Conservation (phyloP, 108 stramenopile species). For the Cyclotella sp. region DNA sequence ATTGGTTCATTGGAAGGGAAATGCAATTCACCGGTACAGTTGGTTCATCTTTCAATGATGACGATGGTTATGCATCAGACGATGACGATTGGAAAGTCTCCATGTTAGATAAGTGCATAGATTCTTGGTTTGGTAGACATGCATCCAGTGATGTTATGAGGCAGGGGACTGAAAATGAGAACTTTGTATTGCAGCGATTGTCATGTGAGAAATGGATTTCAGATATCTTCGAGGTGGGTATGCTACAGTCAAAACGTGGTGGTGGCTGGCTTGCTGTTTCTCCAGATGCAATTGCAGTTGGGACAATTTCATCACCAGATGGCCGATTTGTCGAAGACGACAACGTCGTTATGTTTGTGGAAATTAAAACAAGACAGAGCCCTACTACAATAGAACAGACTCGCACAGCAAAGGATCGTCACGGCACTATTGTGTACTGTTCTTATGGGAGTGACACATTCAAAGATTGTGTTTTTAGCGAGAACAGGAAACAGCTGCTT, state of each 20-base stretch:
- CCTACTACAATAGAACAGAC: not conserved
- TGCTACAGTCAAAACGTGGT: slow-evolving; percentile 6
- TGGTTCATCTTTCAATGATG: not conserved
- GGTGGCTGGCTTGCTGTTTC: too few species aligned
- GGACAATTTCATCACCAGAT: not conserved
- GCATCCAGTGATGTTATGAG: not conserved
- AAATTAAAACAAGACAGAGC: slow-evolving; percentile 12
- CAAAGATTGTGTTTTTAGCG: slow-evolving; percentile 6
- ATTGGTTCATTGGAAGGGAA: slow-evolving; percentile 5
- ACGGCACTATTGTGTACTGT: slow-evolving; percentile 4
- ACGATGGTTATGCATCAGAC: not conserved
- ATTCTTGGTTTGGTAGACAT: slow-evolving; percentile 12
- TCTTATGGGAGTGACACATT: slow-evolving; percentile 2
- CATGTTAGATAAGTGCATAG: not conserved
- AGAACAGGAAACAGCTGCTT: slow-evolving; percentile 12
- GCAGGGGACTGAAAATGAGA: too few species aligned
- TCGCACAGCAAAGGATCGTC: not conserved
- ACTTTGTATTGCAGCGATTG: not conserved
- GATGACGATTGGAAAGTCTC: slow-evolving; percentile 1
- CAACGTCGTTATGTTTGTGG: not conserved
- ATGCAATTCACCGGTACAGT: slow-evolving; percentile 9
- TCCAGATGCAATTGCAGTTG: slow-evolving; percentile 10
- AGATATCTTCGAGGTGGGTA: slow-evolving; percentile 4
- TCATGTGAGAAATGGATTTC: not conserved
- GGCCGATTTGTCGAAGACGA: not conserved